Base-by-base conservation (phyloP, 805 yeast genomes). In the Ogataea allantospora region DNA sequence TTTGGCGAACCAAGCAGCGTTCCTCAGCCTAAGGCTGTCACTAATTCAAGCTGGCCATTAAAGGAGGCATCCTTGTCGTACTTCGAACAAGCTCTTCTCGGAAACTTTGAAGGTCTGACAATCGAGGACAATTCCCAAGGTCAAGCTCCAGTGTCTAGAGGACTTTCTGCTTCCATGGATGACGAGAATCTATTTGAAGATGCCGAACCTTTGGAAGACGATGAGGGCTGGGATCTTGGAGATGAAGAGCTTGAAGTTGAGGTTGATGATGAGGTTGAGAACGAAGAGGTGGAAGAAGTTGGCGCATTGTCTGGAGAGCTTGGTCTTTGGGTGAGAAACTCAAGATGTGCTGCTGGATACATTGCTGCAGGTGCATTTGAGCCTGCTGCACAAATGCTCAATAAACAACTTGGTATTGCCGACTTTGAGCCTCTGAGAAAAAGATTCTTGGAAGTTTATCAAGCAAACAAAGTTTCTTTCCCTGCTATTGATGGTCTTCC, bases 301-400 rank as follows among this genome's bases (percentile, higher is more conserved):
- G 54, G 61, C 15, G 67, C 60, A 16, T 58, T 66, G 44, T 72
- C 71, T 11, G 75, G 75, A 18, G 96, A 89, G 58, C 64, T 79
- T 21, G 80, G 81, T 4, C 63, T 64, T 42, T 95, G 99, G 99
- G 75, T 86, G 20, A 83, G 91, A 49, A 87, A 84, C 63, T 85
- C 96, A 12, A 84, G 83, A 46, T 75, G 89, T 39, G 88, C 97
- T 4, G 97, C 96, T 20, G 88, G 87, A 18, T 86, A 88, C 53
- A 88, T 83, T 54, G 97, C 99, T 2, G 88, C 96, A 2, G 99
- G 99, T 53, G 85, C 95, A 4, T 91, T 91, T 59, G 97, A 88
- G 50, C 84, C 91, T 37, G 99, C 98, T 25, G 93, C 96, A 26
- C 95, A 88, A 54, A 76, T 95, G 57, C 74, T 93, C 54, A 80